Conservation (phyloP, 768 basidiomycete species). For the Suillus americanus region DNA sequence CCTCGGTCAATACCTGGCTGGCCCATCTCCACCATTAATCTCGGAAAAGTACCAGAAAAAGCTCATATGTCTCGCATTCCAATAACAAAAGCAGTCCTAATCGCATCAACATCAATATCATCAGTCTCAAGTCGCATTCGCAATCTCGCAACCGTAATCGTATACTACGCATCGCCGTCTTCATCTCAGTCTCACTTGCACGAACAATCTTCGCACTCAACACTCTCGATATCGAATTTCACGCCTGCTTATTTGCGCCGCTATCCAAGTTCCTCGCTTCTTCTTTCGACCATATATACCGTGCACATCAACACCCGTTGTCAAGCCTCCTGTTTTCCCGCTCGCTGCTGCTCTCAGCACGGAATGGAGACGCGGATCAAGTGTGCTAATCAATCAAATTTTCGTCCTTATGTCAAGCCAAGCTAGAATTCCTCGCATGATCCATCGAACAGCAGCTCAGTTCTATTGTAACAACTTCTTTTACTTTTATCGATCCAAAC, state of each 20-base stretch:
- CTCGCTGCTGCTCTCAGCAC: constrained; percentile 17
- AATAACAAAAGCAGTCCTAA: constrained; percentile 8
- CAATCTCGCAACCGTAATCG: constrained; percentile 18
- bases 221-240: constrained; percentile 15
- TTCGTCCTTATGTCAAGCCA: constrained; percentile 11
- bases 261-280: constrained; percentile 4
- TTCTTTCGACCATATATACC: constrained; percentile 7
- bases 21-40: constrained; percentile 31
- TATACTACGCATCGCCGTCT: constrained; percentile 22
- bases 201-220: constrained; percentile 36
- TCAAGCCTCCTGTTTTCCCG: constrained; percentile 19
- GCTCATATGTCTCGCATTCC: not conserved
- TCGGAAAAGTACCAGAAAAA: constrained; percentile 22
- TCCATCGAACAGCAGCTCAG: constrained; percentile 20
- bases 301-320: constrained; percentile 5
- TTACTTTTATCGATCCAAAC: constrained; percentile 19
- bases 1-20: constrained; percentile 15
- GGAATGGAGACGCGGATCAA: constrained; percentile 21
- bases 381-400: constrained; percentile 20
- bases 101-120: constrained; percentile 27
- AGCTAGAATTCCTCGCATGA: constrained; percentile 23
- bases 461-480: constrained; percentile 20
- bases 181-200: constrained; percentile 21
- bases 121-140: constrained; percentile 20
- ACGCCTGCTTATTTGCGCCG: constrained; percentile 5